Conservation (phyloP, 768 basidiomycete species). For the Mrakia hoshinonis region DNA sequence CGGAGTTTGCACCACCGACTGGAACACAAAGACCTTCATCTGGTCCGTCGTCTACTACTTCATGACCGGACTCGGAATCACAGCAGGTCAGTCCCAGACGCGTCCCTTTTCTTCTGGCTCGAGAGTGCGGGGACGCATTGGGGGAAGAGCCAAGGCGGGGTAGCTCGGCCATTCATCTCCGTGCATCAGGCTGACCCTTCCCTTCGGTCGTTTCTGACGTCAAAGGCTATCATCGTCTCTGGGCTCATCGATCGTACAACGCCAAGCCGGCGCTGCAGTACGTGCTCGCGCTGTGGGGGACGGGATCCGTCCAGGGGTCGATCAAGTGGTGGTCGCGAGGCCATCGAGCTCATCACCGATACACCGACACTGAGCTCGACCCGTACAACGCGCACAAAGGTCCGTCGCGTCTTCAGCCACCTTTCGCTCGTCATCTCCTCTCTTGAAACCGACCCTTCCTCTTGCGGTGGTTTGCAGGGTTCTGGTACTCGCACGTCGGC, state of each 20-base stretch:
- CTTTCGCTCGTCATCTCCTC: not conserved
- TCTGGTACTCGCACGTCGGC: constrained; percentile 34
- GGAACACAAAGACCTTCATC: constrained; percentile 63
- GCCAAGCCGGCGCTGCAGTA: constrained; percentile 80
- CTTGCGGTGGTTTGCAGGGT: not conserved
- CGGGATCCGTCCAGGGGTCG: constrained; percentile 90
- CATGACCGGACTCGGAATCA: constrained; percentile 73
- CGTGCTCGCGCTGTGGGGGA: constrained; percentile 69
- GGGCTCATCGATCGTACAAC: constrained; percentile 94
- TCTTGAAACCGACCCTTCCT: not conserved
- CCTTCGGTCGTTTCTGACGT: not conserved
- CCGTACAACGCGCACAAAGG: constrained; percentile 90
- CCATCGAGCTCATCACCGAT: constrained; percentile 93
- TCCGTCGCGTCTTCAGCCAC: constrained; percentile 55
- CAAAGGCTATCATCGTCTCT: constrained; percentile 87
- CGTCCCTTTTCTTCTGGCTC: constrained; percentile 27
- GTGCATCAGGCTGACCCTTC: constrained; percentile 13
- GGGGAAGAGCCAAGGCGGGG: no score
- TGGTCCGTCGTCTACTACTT: constrained; percentile 64
- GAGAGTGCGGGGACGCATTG: no score
- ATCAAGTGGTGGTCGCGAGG: constrained; percentile 99
- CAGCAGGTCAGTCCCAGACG: constrained; percentile 14
- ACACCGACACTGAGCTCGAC: constrained; percentile 94
- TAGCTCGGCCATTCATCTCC: constrained; percentile 15
- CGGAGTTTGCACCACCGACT: constrained; percentile 56